These are phyloP conservation scores for Dunaliella primolecta DNA, from an alignment of 139 green algal genomes.

Conservation along the genomic window DNA sequence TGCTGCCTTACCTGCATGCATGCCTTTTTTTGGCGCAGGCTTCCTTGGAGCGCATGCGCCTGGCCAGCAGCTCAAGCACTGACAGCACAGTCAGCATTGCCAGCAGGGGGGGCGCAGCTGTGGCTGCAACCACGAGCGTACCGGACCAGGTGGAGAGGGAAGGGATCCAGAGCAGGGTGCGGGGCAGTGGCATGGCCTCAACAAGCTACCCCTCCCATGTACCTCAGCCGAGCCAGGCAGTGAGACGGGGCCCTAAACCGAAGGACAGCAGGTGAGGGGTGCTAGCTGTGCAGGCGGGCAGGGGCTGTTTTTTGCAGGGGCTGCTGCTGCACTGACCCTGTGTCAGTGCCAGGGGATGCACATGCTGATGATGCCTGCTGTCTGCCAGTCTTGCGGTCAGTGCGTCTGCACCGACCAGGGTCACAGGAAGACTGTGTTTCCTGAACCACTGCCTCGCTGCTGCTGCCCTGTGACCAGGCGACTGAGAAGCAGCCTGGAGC, in stretches of 20 bases:
- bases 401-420: too few species aligned
- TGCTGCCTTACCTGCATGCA: too few species aligned
- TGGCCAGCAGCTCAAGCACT: background rate
- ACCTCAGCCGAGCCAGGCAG: background rate
- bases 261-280: background rate
- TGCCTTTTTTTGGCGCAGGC: too few species aligned
- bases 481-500: conserved; percentile 58
- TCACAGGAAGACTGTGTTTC: too few species aligned
- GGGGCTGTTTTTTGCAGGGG: too few species aligned
- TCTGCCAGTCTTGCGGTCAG: too few species aligned
- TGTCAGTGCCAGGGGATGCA: too few species aligned
- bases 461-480: conserved; percentile 24
- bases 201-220: background rate
- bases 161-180: background rate
- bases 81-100: background rate
- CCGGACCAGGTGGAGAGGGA: background rate
- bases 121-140: background rate
- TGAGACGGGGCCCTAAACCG: background rate
- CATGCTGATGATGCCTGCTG: too few species aligned
- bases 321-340: too few species aligned
- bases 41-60: conserved; percentile 19
- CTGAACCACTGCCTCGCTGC: too few species aligned
- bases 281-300: too few species aligned
- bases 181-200: background rate
- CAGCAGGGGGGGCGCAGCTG: background rate